phyloP scores from a whole-genome alignment of 257 asterid species.

The Jacaranda mimosifolia region DNA sequence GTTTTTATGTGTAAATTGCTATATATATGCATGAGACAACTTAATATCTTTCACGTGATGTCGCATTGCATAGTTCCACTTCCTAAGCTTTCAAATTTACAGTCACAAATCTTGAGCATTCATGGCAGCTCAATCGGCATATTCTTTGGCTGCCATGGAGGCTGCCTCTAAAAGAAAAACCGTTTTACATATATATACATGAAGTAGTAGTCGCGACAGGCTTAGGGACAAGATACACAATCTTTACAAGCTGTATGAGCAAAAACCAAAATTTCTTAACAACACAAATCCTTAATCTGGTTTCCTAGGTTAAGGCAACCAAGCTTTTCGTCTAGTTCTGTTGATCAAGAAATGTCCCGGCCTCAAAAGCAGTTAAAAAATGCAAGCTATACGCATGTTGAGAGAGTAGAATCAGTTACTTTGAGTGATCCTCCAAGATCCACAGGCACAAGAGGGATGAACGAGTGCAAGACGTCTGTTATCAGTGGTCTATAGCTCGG shows the following conservation, averaged over 20 bases:
- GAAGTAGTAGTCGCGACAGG: conserved; percentile 7
- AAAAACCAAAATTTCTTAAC: conserved; percentile 31
- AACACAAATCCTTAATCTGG: conserved; percentile 33
- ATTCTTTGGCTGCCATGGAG: too few relatives aligned
- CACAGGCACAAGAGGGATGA: conserved; percentile 91
- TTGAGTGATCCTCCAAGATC: conserved; percentile 92
- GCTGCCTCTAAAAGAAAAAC: conserved; percentile 1
- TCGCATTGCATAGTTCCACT: not conserved
- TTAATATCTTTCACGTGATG: conserved; percentile 9
- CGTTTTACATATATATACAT: conserved; percentile 23
- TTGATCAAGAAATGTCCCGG: conserved; percentile 24
- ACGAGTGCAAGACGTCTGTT: conserved; percentile 93
- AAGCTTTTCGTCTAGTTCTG: conserved; percentile 20
- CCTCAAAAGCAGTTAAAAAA: conserved; percentile 22
- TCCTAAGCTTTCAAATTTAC: not conserved
- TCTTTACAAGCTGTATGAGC: conserved; percentile 47
- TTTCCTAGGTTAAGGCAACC: conserved; percentile 32
- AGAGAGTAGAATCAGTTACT: conserved; percentile 51
- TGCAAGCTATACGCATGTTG: conserved; percentile 40
- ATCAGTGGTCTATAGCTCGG: conserved; percentile 95
- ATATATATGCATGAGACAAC: not conserved
- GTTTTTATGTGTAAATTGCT: not conserved
- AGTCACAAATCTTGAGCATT: too few relatives aligned
- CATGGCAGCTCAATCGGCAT: too few relatives aligned
- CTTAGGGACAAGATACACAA: conserved; percentile 30